Percentiles rank a stretch among this genome's conserved stretches.
Conservation (phyloP, 1,139 yeast species). For the Taphrina communis region DNA sequence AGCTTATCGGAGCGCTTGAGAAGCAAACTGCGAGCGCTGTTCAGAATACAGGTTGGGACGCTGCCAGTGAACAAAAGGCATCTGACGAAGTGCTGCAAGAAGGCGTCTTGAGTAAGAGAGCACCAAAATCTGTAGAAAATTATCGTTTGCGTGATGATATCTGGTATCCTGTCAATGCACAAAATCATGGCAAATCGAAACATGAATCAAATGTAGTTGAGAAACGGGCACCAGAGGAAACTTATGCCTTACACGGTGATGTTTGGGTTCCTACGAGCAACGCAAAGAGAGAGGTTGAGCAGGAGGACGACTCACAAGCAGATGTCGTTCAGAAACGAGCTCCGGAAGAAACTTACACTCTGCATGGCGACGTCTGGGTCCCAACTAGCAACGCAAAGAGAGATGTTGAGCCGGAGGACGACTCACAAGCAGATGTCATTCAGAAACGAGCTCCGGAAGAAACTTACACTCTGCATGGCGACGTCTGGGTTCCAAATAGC, state of each 20-base stretch:
- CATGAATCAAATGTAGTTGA: neutral
- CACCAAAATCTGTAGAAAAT: neutral
- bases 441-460: neutral
- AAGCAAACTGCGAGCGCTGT: neutral
- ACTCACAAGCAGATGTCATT: neutral
- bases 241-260: conserved; percentile 5
- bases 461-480: neutral
- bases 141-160: neutral
- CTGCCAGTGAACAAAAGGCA: neutral
- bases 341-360: neutral
- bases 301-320: neutral
- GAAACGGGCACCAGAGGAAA: conserved; percentile 5
- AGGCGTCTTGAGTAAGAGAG: neutral
- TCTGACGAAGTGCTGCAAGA: neutral
- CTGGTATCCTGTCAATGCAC: neutral
- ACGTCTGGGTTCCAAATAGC: neutral
- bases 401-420: neutral
- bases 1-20: neutral
- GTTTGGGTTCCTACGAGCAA: conserved; percentile 1
- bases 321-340: neutral
- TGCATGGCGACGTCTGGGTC: conserved; percentile 4
- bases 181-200: neutral
- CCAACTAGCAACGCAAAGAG: neutral
- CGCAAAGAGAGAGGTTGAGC: neutral
- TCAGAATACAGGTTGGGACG: neutral